Conservation (phyloP, 108 stramenopile genomes). For the Pseudonitzschia multiseries region DNA sequence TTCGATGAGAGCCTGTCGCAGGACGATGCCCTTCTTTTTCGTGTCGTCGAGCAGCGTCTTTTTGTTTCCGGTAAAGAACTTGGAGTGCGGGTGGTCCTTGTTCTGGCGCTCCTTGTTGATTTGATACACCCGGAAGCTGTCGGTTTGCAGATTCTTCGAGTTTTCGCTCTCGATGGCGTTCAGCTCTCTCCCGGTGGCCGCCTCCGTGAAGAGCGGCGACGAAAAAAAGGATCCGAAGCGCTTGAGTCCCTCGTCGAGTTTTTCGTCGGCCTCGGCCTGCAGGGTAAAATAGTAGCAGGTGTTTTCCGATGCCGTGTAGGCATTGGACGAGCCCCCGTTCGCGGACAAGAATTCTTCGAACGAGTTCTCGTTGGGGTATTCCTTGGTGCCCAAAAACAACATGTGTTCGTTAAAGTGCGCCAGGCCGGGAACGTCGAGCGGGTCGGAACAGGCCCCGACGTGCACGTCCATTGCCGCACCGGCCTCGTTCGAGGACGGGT, state of each 20-base stretch:
- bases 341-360: constrained; percentile 72
- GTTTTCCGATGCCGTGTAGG: constrained; percentile 88
- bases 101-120: constrained; percentile 86
- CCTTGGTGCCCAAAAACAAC: constrained; percentile 85
- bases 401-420: constrained; percentile 86
- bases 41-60: constrained; percentile 73
- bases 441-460: constrained; percentile 87
- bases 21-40: constrained; percentile 60
- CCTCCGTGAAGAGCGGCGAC: constrained; percentile 84
- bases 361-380: constrained; percentile 81
- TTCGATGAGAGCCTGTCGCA: constrained; percentile 84
- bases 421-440: constrained; percentile 81
- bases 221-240: constrained; percentile 92
- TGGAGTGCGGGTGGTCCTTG: constrained; percentile 83
- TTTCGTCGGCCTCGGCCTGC: constrained; percentile 54
- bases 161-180: constrained; percentile 96
- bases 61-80: constrained; percentile 95
- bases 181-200: constrained; percentile 84
- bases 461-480: constrained; percentile 91
- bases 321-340: constrained; percentile 85
- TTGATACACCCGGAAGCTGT: constrained; percentile 86
- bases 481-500: constrained; percentile 74
- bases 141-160: constrained; percentile 91
- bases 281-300: constrained; percentile 95
- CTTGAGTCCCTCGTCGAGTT: constrained; percentile 74